These are phyloP conservation scores for Bipolaris oryzae DNA, from an alignment of 2,329 filamentous ascomycete species.

Conservation along the genomic window DNA sequence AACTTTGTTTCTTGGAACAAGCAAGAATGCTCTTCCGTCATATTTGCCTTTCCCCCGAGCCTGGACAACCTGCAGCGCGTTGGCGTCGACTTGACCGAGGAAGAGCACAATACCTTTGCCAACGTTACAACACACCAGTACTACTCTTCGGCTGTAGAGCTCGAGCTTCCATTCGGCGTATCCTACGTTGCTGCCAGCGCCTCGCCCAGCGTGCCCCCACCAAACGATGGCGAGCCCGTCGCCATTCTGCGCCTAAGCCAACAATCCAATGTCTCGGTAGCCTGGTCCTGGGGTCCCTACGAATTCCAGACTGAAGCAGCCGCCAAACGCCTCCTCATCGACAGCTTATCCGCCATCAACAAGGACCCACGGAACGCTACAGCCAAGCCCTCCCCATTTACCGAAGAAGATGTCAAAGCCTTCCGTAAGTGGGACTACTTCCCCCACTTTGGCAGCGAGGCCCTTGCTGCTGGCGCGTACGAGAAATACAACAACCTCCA, in stretches of 20 bases:
- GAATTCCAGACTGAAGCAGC: conserved; percentile 38
- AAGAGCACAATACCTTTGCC: conserved; percentile 41
- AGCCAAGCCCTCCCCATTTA: conserved; percentile 25
- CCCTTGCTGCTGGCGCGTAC: conserved; percentile 38
- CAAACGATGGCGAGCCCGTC: conserved; percentile 43
- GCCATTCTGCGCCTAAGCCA: conserved; percentile 42
- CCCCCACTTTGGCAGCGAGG: conserved; percentile 42
- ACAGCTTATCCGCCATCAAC: conserved; percentile 44
- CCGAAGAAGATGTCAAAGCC: conserved; percentile 34
- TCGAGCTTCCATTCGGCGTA: conserved; percentile 45
- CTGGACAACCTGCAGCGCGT: conserved; percentile 41
- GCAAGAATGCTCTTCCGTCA: conserved; percentile 44
- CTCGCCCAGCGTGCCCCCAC: conserved; percentile 35
- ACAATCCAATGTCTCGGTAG: conserved; percentile 39
- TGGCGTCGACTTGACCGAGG: conserved; percentile 42
- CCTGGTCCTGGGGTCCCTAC: conserved; percentile 49
- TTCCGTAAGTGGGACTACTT: conserved; percentile 51
- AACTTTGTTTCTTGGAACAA: conserved; percentile 41
- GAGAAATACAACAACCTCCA: conserved; percentile 43
- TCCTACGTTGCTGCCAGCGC: conserved; percentile 41
- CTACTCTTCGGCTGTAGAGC: conserved; percentile 44
- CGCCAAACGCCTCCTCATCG: conserved; percentile 33
- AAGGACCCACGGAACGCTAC: conserved; percentile 46
- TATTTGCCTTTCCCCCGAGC: conserved; percentile 46
- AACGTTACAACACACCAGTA: conserved; percentile 46